Percentiles rank a stretch among this genome's conserved stretches.
These are phyloP conservation scores for Barnettozyma sp. DNA, from an alignment of 805 yeast genomes.

Conservation along the genomic window DNA sequence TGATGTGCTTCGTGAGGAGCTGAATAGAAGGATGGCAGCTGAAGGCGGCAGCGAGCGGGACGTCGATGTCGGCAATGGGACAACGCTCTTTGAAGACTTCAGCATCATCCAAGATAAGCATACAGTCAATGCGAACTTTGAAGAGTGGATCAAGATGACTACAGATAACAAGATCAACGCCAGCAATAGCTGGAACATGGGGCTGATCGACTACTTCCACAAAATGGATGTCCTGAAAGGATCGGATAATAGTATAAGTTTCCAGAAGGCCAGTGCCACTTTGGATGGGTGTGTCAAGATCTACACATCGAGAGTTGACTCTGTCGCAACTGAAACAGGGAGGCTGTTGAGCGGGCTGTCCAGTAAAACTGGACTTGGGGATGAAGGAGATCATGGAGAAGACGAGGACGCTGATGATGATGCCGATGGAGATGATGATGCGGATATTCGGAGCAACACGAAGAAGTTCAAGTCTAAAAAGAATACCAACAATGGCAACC, in stretches of 20 bases:
- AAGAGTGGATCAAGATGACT: constrained; percentile 27
- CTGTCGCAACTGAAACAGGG: constrained; percentile 87
- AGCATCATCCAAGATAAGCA: constrained; percentile 27
- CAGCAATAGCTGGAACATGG: constrained; percentile 84
- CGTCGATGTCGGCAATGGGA: background rate
- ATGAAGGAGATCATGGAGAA: constrained; percentile 18
- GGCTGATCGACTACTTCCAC: constrained; percentile 85
- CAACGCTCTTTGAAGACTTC: background rate
- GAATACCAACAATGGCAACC: constrained; percentile 20
- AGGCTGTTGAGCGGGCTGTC: constrained; percentile 42
- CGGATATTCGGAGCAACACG: constrained; percentile 2
- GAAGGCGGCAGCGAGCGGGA: background rate
- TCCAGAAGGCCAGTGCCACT: constrained; percentile 86
- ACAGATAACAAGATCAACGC: constrained; percentile 58
- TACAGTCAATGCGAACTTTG: constrained; percentile 36
- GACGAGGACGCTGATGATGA: constrained; percentile 22
- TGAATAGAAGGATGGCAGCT: constrained; percentile 13
- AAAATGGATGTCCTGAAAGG: constrained; percentile 70
- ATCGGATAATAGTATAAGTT: constrained; percentile 71
- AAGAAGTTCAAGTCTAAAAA: constrained; percentile 26
- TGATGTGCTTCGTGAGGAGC: constrained; percentile 26
- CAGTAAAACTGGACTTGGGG: too few relatives aligned
- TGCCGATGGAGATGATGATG: constrained; percentile 4
- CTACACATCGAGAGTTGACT: constrained; percentile 86
- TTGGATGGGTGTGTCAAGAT: constrained; percentile 92